Base-by-base conservation (phyloP, 305 asterid species). In the Andrographis paniculata region DNA sequence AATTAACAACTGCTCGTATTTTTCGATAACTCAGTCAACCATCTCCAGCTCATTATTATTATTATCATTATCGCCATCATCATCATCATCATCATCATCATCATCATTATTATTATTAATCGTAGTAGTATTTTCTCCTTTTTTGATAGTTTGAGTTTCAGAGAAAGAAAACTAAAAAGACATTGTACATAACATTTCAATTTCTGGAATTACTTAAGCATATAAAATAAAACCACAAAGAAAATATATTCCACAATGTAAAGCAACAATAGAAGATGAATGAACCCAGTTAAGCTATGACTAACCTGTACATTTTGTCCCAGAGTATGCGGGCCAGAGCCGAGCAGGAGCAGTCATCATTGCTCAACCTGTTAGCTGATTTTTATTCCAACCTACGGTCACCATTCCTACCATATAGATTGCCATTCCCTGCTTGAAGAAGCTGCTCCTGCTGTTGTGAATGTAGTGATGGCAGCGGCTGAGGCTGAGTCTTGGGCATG, bases 381-480 rank as follows among this genome's bases (percentile, higher is more conserved):
- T 53, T 56, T 87, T 80, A 80, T 61, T 78, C 86, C 69, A 74
- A 47, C 52, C 74, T 65, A 54, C 73, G 67, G 67, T 79, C 80
- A 55, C 71, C 52, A 17, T 79, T 54, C 68, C 68, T 60, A 66
- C 76, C 74, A 74, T 53, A 73, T 51, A 64, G 44, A 57, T 57
- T 72, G 51, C 56, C 67, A 58, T 64, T 72, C 59, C 81, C 85
- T 14, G 76, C 66, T 63, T 69, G 69, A 41, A 72, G 69, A 41
- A 72, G 68, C 70, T 76, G 80, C 14, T 49, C 45, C 69, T 70
- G 79, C 56, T 71, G 77, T 66, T 69, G 78, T 58, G 71, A 52
- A 48, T 70, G 71, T 28, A 53, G 65, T 20, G 59, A 38, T 37
- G 42, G 42, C 17, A 14, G 17, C 8, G 8, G 17, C 71, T 33